Evolutionary conservation across 768 basidiomycete species (phyloP).

Genomic region (Boletus vermiculosoides): DNA sequence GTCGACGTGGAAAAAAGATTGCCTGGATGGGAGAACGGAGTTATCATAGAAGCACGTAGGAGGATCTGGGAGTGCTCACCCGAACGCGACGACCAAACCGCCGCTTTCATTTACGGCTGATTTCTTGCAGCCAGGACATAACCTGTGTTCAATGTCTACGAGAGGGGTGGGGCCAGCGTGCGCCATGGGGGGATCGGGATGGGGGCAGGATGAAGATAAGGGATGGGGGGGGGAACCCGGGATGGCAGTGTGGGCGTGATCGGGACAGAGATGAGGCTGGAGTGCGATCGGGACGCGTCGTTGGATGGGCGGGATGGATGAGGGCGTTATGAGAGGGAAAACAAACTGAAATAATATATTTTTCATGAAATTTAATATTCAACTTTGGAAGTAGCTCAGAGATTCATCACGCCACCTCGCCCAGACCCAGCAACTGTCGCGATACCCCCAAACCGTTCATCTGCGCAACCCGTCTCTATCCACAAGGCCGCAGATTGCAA

Average conservation of each 20-base stretch:
- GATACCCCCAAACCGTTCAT: neutral
- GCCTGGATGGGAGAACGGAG: conserved; percentile 42
- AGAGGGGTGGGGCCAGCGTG: conserved; percentile 7
- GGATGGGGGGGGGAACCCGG: neutral
- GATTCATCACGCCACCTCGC: too few species aligned
- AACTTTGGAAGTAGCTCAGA: neutral
- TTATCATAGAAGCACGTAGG: conserved; percentile 4
- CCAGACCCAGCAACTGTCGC: neutral
- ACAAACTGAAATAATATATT: neutral
- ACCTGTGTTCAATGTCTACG: conserved; percentile 47
- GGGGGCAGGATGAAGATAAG: neutral
- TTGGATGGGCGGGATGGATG: too few species aligned
- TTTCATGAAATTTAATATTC: neutral
- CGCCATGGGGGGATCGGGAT: conserved; percentile 15
- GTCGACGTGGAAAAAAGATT: conserved; percentile 92
- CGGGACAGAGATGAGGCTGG: neutral
- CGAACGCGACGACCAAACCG: conserved; percentile 92
- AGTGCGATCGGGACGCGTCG: neutral
- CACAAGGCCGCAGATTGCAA: too few species aligned
- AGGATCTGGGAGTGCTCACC: conserved; percentile 62
- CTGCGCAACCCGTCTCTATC: too few species aligned
- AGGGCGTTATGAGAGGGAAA: neutral
- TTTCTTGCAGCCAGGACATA: conserved; percentile 80
- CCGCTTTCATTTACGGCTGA: conserved; percentile 80
- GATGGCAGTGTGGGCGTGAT: neutral